A percentile compares a stretch with the other conserved stretches of the same genome.
phyloP scores from a whole-genome alignment of 2,329 filamentous ascomycete genomes.

The Penicillium polonicum region DNA sequence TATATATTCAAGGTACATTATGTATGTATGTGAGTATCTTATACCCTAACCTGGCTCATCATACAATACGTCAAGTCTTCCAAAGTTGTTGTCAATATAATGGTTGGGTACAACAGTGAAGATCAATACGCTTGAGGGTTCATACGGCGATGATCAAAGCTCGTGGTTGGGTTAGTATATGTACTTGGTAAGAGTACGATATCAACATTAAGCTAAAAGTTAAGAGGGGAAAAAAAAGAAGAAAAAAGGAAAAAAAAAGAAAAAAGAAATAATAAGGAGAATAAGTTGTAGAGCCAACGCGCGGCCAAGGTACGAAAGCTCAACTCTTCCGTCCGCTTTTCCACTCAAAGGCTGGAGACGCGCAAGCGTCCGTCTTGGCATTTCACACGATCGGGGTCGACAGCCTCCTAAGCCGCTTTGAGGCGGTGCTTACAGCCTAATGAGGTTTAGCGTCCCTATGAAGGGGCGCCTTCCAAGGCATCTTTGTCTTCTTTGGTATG shows the following conservation, averaged over 20 bases:
- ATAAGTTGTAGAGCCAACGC: constrained; percentile 1
- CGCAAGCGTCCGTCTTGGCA: constrained; percentile 43
- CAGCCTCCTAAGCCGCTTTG: constrained; percentile 28
- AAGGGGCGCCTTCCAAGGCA: constrained; percentile 24
- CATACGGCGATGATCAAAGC: not conserved
- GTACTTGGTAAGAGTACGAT: not conserved
- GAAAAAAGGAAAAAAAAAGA: not conserved
- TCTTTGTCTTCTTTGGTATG: constrained; percentile 1
- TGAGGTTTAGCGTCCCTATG: not conserved
- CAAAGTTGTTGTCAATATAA: not conserved
- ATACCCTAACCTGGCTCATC: not conserved
- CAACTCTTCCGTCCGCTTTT: constrained; percentile 2
- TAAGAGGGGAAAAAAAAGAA: not conserved
- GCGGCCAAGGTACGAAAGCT: constrained; percentile 10
- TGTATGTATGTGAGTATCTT: no score
- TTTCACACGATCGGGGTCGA: constrained; percentile 33
- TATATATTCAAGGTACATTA: not conserved
- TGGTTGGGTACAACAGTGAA: not conserved
- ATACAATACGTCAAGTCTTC: not conserved
- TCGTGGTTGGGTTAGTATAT: not conserved
- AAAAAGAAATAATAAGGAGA: not conserved
- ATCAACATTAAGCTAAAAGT: not conserved
- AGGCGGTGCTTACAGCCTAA: constrained; percentile 3
- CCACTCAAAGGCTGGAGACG: constrained; percentile 33
- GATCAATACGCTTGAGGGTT: not conserved